These are phyloP conservation scores for Phytophthora colocasiae DNA, from an alignment of 352 stramenopile genomes.

Conservation along the genomic window DNA sequence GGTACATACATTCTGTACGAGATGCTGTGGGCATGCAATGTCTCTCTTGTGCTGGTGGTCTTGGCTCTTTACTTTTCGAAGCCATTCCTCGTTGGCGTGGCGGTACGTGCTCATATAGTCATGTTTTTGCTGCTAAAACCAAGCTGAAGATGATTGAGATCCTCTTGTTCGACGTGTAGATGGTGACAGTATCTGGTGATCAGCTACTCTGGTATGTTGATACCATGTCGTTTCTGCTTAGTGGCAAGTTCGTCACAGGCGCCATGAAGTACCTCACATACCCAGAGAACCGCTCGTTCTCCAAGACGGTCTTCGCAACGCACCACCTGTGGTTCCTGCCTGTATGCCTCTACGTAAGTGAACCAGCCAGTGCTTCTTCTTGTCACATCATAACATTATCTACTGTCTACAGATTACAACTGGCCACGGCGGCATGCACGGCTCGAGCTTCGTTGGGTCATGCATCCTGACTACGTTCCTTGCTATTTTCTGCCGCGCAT, in stretches of 20 bases:
- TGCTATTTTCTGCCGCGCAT: conserved; percentile 58
- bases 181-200: conserved; percentile 93
- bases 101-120: conserved; percentile 39
- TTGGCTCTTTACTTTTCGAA: conserved; percentile 76
- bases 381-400: background rate
- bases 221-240: conserved; percentile 71
- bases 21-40: conserved; percentile 84
- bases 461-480: conserved; percentile 69
- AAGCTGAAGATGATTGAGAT: background rate
- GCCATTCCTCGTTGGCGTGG: conserved; percentile 83
- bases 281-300: conserved; percentile 80
- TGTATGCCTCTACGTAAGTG: conserved; percentile 76
- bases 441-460: conserved; percentile 68
- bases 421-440: conserved; percentile 76
- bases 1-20: conserved; percentile 86
- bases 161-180: conserved; percentile 40
- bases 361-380: background rate
- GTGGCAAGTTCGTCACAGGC: conserved; percentile 88
- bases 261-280: conserved; percentile 92
- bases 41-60: conserved; percentile 72
- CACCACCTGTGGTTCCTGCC: conserved; percentile 88
- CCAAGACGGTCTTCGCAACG: conserved; percentile 83
- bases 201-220: conserved; percentile 95
- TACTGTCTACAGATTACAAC: conserved; percentile 57
- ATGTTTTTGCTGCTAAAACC: background rate